phyloP scores from a whole-genome alignment of 257 asterid species.

The Thymus mandschuricus region DNA sequence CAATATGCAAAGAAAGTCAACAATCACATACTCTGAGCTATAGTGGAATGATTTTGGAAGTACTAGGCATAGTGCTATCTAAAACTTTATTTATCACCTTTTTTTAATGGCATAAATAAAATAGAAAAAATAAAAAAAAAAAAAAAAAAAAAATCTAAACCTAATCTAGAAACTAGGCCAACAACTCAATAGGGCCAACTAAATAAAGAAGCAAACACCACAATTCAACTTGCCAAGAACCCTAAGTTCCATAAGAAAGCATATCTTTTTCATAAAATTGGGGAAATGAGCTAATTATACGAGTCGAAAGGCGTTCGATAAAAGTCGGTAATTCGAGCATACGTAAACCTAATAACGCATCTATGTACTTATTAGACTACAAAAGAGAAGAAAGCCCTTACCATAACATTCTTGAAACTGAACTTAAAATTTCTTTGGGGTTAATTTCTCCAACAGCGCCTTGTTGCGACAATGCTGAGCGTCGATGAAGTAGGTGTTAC shows the following conservation, averaged over 20 bases:
- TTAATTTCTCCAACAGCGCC: conserved; percentile 80
- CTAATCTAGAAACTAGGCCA: conserved; percentile 11
- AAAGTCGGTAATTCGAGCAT: neutral
- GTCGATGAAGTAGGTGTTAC: conserved; percentile 70
- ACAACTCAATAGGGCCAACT: neutral
- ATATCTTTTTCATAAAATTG: neutral
- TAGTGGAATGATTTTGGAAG: conserved; percentile 30
- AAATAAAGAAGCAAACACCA: conserved; percentile 13
- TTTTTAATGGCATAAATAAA: neutral
- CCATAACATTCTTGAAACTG: conserved; percentile 56
- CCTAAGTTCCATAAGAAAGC: neutral
- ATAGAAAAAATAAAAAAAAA: too few species aligned
- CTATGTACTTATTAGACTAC: conserved; percentile 11
- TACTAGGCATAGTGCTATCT: conserved; percentile 29
- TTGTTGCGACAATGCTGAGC: conserved; percentile 87
- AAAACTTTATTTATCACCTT: neutral
- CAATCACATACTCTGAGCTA: conserved; percentile 20
- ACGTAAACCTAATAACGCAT: conserved; percentile 10
- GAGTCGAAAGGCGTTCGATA: neutral
- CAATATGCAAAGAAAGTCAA: conserved; percentile 10
- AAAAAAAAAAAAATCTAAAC: conserved; percentile 1
- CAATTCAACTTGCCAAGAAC: conserved; percentile 6
- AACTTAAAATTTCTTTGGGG: conserved; percentile 60
- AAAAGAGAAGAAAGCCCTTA: neutral
- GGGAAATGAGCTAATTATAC: conserved; percentile 1